These are phyloP conservation scores for Batkoa obscura DNA, from an alignment of 371 early-diverging fungal species.

Conservation along the genomic window DNA sequence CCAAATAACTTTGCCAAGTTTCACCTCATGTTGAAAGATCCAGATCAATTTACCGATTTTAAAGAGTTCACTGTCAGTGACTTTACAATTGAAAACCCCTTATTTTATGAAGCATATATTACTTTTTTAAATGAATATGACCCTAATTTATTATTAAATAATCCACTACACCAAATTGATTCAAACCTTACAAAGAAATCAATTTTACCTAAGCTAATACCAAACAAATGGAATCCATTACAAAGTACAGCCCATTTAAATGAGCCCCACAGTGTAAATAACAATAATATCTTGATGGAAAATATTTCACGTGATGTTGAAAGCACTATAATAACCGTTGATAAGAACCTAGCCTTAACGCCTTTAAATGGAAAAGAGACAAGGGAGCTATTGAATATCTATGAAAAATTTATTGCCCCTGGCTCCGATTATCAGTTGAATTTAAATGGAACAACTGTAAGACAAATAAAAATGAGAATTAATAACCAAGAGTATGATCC, in stretches of 20 bases:
- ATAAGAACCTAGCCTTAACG: too few relatives aligned
- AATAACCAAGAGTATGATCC: neutral
- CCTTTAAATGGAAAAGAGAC: neutral
- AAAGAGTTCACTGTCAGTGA: neutral
- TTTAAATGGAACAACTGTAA: neutral
- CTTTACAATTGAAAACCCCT: constrained; percentile 1
- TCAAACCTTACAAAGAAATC: neutral
- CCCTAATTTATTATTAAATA: neutral
- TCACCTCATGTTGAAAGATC: neutral
- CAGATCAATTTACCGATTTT: neutral
- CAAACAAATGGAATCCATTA: too few relatives aligned
- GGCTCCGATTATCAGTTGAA: constrained; percentile 1
- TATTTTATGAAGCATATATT: neutral
- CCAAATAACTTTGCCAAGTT: neutral
- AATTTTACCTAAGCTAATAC: too few relatives aligned
- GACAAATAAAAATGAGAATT: neutral
- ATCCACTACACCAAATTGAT: neutral
- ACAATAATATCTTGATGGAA: too few relatives aligned
- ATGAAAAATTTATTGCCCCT: neutral
- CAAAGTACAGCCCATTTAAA: too few relatives aligned
- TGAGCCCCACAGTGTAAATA: too few relatives aligned
- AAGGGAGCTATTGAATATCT: neutral
- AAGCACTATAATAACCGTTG: too few relatives aligned
- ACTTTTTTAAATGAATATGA: neutral
- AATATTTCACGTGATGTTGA: neutral